Percentiles rank a stretch among this genome's conserved stretches.
Conservation (phyloP, 208 protist genomes). For the Naegleria lovaniensis region DNA sequence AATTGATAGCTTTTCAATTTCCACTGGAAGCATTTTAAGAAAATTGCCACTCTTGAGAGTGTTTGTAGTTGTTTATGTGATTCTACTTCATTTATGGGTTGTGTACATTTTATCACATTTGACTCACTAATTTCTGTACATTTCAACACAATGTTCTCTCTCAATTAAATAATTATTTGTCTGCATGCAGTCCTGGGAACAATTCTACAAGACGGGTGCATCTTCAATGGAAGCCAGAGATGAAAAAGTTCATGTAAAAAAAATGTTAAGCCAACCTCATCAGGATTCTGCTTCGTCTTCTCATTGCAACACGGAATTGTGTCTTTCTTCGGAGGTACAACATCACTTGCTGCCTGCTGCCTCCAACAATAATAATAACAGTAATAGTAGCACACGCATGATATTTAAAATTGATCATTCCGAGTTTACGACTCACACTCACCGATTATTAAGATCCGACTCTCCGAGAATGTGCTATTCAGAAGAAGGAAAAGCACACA, state of each 20-base stretch:
- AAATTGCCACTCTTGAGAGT: conserved; percentile 10
- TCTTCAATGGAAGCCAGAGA: too few relatives aligned
- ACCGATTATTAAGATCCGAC: neutral
- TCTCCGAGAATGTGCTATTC: conserved; percentile 52
- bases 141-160: too few relatives aligned
- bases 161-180: too few relatives aligned
- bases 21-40: neutral
- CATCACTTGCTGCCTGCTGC: neutral
- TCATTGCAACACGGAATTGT: too few relatives aligned
- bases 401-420: neutral
- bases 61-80: neutral
- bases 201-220: too few relatives aligned
- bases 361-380: too few relatives aligned
- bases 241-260: too few relatives aligned
- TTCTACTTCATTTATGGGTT: neutral
- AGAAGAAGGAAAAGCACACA: conserved; percentile 56
- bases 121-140: neutral
- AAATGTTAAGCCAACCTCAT: too few relatives aligned
- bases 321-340: neutral
- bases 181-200: too few relatives aligned
- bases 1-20: neutral
- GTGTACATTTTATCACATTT: neutral
- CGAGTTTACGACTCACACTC: neutral
- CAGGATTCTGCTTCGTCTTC: too few relatives aligned
- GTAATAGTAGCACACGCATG: neutral